Percentiles rank a stretch among this genome's conserved stretches.
Evolutionary conservation across 352 stramenopile species (phyloP).

Genomic region (Blastocystis sp.): DNA sequence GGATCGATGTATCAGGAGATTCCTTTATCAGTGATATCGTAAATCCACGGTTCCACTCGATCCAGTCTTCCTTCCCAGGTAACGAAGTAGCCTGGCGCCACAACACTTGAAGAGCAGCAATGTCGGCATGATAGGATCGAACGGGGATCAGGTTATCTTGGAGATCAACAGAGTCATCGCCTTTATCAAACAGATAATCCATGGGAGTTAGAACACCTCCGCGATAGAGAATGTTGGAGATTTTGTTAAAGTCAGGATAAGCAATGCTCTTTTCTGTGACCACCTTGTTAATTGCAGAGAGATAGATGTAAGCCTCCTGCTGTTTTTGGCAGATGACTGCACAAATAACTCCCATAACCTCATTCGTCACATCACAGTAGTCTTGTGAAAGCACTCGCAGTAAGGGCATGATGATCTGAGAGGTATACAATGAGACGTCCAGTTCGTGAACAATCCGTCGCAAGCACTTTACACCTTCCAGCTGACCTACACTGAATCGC

Average conservation of each 20-base stretch:
- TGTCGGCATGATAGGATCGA: background rate
- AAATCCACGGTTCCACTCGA: constrained; percentile 93
- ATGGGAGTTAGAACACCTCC: background rate
- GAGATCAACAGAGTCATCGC: background rate
- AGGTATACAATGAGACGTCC: constrained; percentile 53
- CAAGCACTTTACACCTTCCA: constrained; percentile 44
- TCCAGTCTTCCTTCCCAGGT: constrained; percentile 78
- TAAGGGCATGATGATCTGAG: constrained; percentile 51
- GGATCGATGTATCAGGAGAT: constrained; percentile 83
- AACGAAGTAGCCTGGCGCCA: constrained; percentile 8
- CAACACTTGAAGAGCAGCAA: background rate
- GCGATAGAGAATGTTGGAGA: constrained; percentile 58
- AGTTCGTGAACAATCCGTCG: constrained; percentile 28
- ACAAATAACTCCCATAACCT: constrained; percentile 38
- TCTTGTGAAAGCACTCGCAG: constrained; percentile 46
- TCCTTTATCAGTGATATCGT: constrained; percentile 90
- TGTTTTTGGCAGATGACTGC: constrained; percentile 8
- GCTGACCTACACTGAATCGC: background rate
- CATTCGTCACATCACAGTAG: background rate
- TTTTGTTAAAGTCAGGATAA: constrained; percentile 57
- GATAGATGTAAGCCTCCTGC: constrained; percentile 45
- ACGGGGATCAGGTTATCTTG: background rate
- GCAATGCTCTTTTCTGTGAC: constrained; percentile 51
- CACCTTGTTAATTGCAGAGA: constrained; percentile 44
- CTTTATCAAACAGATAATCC: constrained; percentile 30